phyloP scores from a whole-genome alignment of 305 asterid genomes.

The Fraxinus greggii region DNA sequence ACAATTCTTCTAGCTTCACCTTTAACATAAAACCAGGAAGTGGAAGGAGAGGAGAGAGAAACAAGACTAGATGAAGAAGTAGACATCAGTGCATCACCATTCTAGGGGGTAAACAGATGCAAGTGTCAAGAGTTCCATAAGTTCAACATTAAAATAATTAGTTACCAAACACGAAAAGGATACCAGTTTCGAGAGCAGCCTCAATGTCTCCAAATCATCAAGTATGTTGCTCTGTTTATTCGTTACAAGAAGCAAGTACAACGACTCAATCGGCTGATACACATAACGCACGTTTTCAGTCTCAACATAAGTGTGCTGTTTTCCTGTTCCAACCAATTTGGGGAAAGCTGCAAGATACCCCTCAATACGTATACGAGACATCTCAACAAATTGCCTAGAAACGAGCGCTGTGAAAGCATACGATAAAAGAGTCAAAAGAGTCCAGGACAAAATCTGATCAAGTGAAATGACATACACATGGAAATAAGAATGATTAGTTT shows the following conservation, averaged over 20 bases:
- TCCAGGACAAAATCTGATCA: background rate
- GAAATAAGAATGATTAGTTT: background rate
- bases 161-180: slow-evolving; percentile 43
- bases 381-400: slow-evolving; percentile 87
- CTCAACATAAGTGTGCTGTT: slow-evolving; percentile 81
- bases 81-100: background rate
- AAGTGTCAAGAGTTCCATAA: background rate
- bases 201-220: slow-evolving; percentile 78
- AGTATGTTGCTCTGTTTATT: slow-evolving; percentile 91
- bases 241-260: slow-evolving; percentile 83
- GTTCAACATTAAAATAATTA: slow-evolving; percentile 9
- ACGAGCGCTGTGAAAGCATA: slow-evolving; percentile 59
- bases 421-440: slow-evolving; percentile 28
- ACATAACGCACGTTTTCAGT: slow-evolving; percentile 88
- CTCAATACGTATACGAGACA: slow-evolving; percentile 87
- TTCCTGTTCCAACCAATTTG: slow-evolving; percentile 83
- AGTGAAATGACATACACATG: background rate
- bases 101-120: slow-evolving; percentile 2
- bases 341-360: slow-evolving; percentile 94
- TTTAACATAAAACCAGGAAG: slow-evolving; percentile 20
- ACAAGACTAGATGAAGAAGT: slow-evolving; percentile 5
- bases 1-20: background rate
- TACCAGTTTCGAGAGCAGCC: slow-evolving; percentile 82
- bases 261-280: slow-evolving; percentile 77
- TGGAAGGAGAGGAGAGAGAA: slow-evolving; percentile 9